Percentiles rank a stretch among this genome's conserved stretches.
Evolutionary conservation across 768 basidiomycete species (phyloP).

Genomic region (Rhodosporidiobolus sp.): DNA sequence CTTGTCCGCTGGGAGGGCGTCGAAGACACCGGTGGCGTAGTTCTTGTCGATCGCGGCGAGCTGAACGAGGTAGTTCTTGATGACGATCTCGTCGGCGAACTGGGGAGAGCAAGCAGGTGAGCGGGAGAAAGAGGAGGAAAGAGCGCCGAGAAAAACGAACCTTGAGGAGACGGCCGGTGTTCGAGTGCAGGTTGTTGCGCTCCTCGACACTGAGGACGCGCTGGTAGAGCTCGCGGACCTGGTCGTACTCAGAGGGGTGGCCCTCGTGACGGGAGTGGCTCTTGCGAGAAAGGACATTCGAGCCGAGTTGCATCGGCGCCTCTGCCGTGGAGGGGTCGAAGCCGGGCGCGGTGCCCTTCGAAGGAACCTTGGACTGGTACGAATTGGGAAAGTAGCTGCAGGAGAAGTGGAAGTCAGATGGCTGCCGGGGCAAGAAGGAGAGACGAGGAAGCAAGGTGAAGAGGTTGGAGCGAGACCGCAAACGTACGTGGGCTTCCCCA

Average conservation of each 20-base stretch:
- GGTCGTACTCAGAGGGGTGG: conserved; percentile 46
- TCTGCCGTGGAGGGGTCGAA: conserved; percentile 38
- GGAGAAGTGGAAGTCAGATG: no score
- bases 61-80: conserved; percentile 46
- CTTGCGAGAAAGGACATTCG: conserved; percentile 45
- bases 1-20: conserved; percentile 42
- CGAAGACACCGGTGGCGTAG: conserved; percentile 46
- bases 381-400: conserved; percentile 25
- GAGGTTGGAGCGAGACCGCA: no score
- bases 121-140: no score
- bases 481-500: conserved; percentile 42
- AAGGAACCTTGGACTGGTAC: conserved; percentile 14
- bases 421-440: no score
- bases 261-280: conserved; percentile 47
- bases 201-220: conserved; percentile 44
- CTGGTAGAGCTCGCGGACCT: conserved; percentile 47
- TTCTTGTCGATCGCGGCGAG: conserved; percentile 44
- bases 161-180: conserved; percentile 46
- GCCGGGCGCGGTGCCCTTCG: conserved; percentile 11
- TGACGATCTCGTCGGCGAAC: conserved; percentile 46
- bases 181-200: conserved; percentile 46
- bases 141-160: no score
- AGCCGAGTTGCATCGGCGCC: conserved; percentile 44
- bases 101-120: no score
- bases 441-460: no score